phyloP scores from a whole-genome alignment of 2,329 filamentous ascomycete genomes.

The Neophaeococcomyces mojaviensis region DNA sequence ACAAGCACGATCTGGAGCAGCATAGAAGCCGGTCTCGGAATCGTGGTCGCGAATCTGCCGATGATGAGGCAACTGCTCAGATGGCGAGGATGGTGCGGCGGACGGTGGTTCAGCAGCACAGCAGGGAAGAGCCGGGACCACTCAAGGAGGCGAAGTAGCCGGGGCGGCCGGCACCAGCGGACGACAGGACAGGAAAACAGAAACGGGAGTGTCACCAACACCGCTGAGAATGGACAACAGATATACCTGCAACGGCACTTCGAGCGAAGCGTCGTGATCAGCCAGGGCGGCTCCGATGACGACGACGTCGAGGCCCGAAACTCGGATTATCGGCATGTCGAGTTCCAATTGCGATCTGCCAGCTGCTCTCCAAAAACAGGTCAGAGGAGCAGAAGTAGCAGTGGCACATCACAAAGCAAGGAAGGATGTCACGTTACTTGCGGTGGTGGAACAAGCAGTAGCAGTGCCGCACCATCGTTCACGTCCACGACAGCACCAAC shows the following conservation, averaged over 20 bases:
- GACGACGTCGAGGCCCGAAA: slow-evolving; percentile 5
- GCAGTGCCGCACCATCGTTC: background rate
- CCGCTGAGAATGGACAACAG: too few species aligned
- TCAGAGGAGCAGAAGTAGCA: too few species aligned
- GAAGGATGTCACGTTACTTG: too few species aligned
- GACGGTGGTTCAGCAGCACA: slow-evolving; percentile 8
- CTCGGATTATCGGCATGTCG: background rate
- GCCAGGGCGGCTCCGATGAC: background rate
- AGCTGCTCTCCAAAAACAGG: too few species aligned
- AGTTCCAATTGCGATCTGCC: background rate
- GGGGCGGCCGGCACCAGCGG: too few species aligned
- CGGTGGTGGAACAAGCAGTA: slow-evolving; percentile 1
- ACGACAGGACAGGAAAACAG: background rate
- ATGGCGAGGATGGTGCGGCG: slow-evolving; percentile 7
- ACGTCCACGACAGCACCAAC: slow-evolving; percentile 1
- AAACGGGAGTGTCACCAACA: too few species aligned
- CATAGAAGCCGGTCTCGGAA: slow-evolving; percentile 30
- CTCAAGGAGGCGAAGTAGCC: background rate
- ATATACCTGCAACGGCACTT: slow-evolving; percentile 5
- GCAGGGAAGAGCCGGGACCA: slow-evolving; percentile 5
- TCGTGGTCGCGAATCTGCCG: slow-evolving; percentile 35
- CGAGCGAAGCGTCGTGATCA: background rate
- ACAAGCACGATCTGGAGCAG: slow-evolving; percentile 31
- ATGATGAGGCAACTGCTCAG: slow-evolving; percentile 18
- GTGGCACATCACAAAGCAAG: too few species aligned